Percentiles rank a stretch among this genome's conserved stretches.
phyloP scores from a whole-genome alignment of 1,139 yeast genomes.

The Lizanozyma gosingica region DNA sequence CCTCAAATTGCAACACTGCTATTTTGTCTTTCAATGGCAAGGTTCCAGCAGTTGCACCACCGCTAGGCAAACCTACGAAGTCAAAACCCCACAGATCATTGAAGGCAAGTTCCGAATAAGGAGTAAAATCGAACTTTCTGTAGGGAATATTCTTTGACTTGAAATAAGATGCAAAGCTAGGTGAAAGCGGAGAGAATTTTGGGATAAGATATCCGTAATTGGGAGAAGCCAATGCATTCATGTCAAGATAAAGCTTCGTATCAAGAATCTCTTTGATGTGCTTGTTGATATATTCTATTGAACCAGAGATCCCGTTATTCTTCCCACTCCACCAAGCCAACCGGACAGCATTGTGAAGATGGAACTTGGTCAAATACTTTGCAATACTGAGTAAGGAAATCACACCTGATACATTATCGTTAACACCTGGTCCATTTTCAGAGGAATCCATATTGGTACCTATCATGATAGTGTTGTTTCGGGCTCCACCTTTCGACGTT shows the following conservation, averaged over 20 bases:
- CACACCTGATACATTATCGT: not conserved
- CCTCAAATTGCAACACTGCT: not conserved
- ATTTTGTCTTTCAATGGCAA: not conserved
- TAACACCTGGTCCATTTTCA: not conserved
- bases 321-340: not conserved
- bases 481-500: not conserved
- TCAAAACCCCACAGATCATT: not conserved
- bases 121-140: not conserved
- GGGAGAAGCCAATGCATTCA: not conserved
- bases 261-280: not conserved
- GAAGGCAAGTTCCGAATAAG: not conserved
- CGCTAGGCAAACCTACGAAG: not conserved
- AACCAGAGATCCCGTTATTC: not conserved
- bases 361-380: not conserved
- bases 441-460: not conserved
- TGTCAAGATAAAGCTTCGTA: not conserved
- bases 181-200: not conserved
- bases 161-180: too few relatives aligned
- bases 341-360: not conserved
- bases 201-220: not conserved
- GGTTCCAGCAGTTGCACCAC: not conserved
- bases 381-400: not conserved
- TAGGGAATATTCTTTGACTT: not conserved
- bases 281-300: not conserved
- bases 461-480: not conserved